Percentiles rank a stretch among this genome's conserved stretches.
These are phyloP conservation scores for Gossypium schwendimanii DNA, from an alignment of 441 rosid species.

Conservation along the genomic window DNA sequence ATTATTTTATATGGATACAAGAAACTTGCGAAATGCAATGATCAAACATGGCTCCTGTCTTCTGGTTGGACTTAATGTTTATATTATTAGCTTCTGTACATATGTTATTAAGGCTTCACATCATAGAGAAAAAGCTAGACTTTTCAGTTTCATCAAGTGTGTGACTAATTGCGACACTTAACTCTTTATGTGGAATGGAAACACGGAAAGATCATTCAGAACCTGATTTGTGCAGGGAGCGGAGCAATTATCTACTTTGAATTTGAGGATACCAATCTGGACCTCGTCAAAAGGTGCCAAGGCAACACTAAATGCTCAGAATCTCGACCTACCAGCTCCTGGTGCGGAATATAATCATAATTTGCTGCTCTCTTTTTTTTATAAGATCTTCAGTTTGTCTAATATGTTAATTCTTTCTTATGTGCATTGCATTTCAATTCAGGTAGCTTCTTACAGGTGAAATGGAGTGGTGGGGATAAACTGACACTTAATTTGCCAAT, in stretches of 20 bases:
- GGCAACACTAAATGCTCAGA: constrained; percentile 49
- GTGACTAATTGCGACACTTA: neutral
- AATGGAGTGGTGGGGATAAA: constrained; percentile 61
- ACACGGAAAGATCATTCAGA: neutral
- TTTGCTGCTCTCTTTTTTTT: neutral
- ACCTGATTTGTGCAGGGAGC: constrained; percentile 35
- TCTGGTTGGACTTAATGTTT: neutral
- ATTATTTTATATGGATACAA: neutral
- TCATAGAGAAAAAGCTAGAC: neutral
- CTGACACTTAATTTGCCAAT: constrained; percentile 60
- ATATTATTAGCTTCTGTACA: neutral
- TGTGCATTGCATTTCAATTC: constrained; percentile 9
- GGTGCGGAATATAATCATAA: constrained; percentile 32
- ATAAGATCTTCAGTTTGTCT: neutral
- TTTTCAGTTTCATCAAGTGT: neutral
- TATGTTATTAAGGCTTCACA: neutral
- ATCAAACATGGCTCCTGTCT: neutral
- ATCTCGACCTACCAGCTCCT: constrained; percentile 45
- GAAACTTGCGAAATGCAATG: neutral
- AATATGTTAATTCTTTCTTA: neutral
- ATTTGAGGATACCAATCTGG: constrained; percentile 77
- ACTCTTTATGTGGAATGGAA: neutral
- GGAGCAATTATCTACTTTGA: constrained; percentile 46
- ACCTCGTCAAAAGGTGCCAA: constrained; percentile 42
- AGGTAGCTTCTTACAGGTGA: constrained; percentile 49